Conservation (phyloP, 768 basidiomycete genomes). For the Crepidotus variabilis region DNA sequence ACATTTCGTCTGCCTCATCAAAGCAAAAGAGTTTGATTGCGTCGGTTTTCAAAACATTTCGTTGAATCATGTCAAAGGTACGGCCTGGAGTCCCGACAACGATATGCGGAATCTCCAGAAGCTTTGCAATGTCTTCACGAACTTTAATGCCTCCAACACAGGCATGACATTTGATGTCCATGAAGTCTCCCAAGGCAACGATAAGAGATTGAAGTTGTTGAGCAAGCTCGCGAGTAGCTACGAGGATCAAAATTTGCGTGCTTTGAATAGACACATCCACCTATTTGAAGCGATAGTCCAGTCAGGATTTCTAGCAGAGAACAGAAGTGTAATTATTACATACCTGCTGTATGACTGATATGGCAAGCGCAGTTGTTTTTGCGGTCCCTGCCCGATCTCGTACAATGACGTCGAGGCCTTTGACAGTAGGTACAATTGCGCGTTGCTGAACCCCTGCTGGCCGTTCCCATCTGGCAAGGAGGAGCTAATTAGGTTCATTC, state of each 20-base stretch:
- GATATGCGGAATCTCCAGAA: constrained; percentile 85
- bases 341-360: constrained; percentile 87
- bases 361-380: constrained; percentile 97
- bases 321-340: too few species aligned
- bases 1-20: constrained; percentile 98
- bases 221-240: constrained; percentile 96
- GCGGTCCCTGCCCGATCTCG: constrained; percentile 99
- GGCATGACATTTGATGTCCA: constrained; percentile 93
- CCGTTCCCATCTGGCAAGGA: too few species aligned
- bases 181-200: constrained; percentile 87
- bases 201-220: constrained; percentile 97
- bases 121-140: constrained; percentile 93
- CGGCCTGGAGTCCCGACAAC: constrained; percentile 96
- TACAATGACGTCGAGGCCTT: constrained; percentile 97
- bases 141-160: constrained; percentile 97
- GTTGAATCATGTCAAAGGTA: constrained; percentile 96
- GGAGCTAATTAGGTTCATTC: too few species aligned
- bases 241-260: constrained; percentile 94
- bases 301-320: too few species aligned
- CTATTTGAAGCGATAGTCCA: too few species aligned
- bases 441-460: too few species aligned
- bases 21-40: constrained; percentile 92
- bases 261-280: constrained; percentile 83
- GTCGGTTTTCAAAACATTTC: constrained; percentile 81
- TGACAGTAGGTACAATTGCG: constrained; percentile 20